A percentile compares a stretch with the other conserved stretches of the same genome.
These are phyloP conservation scores for Coemansia sp. DNA, from an alignment of 192 early-diverging fungal genomes.

Conservation along the genomic window DNA sequence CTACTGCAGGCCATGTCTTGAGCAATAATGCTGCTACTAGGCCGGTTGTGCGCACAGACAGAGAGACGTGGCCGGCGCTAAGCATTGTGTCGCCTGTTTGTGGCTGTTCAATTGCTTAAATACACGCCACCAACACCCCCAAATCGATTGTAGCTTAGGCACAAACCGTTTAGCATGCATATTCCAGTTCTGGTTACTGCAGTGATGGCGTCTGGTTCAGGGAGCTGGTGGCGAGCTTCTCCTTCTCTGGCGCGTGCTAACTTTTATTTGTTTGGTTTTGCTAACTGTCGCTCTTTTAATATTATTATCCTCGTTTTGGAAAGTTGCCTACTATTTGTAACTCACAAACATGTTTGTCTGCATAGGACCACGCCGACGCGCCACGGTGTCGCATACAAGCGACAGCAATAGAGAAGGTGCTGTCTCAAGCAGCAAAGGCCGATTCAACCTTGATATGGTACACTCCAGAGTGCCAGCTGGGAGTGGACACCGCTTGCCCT, in stretches of 20 bases:
- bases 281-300: background rate
- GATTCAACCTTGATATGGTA: background rate
- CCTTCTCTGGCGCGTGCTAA: background rate
- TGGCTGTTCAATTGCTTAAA: background rate
- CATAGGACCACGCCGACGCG: conserved; percentile 1
- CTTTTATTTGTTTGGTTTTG: background rate
- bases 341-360: background rate
- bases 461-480: background rate
- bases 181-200: background rate
- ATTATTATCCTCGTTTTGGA: background rate
- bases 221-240: background rate
- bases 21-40: background rate
- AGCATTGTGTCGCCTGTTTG: background rate
- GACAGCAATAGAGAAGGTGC: background rate
- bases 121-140: background rate
- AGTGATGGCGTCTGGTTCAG: background rate
- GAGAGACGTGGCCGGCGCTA: background rate
- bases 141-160: background rate
- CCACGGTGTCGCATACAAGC: conserved; percentile 5
- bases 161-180: background rate
- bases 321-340: background rate
- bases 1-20: background rate
- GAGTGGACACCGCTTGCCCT: background rate
- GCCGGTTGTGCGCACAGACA: background rate
- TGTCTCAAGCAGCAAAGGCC: background rate